These are phyloP conservation scores for Aspergillus texensis DNA, from an alignment of 2,329 filamentous ascomycete species.

Conservation along the genomic window DNA sequence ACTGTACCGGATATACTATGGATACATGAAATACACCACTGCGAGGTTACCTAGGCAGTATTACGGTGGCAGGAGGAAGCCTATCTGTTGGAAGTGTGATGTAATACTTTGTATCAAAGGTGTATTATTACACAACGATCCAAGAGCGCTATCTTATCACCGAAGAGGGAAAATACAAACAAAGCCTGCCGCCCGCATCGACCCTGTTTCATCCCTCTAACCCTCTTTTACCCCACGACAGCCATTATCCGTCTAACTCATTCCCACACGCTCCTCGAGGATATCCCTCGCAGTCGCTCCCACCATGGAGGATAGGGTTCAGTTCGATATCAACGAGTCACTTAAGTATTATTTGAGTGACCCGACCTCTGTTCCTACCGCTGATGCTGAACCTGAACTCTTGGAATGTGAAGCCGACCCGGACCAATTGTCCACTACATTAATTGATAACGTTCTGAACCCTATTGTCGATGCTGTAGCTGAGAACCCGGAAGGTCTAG, in stretches of 20 bases:
- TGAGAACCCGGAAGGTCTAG: constrained; percentile 86
- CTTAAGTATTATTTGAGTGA: constrained; percentile 97
- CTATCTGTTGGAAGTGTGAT: background rate
- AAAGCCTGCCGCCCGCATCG: constrained; percentile 16
- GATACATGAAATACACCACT: background rate
- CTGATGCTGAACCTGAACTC: constrained; percentile 80
- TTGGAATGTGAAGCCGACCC: constrained; percentile 92
- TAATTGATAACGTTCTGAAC: constrained; percentile 86
- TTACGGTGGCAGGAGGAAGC: background rate
- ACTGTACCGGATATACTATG: background rate
- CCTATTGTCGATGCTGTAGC: constrained; percentile 90
- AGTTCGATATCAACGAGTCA: constrained; percentile 95
- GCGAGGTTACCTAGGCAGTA: background rate
- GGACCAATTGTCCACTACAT: constrained; percentile 73
- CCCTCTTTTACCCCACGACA: constrained; percentile 4
- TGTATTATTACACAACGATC: background rate
- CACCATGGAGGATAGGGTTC: constrained; percentile 68
- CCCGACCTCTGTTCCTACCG: constrained; percentile 77
- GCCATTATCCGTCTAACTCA: background rate
- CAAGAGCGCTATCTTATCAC: constrained; percentile 10
- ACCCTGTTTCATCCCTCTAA: constrained; percentile 8
- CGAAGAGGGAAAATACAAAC: constrained; percentile 36
- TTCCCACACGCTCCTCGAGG: constrained; percentile 18
- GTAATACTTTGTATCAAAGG: background rate
- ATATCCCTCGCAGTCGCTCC: constrained; percentile 33